Evolutionary conservation across 306 rosid genomes (phyloP).

Genomic region (Ziziphus jujuba): DNA sequence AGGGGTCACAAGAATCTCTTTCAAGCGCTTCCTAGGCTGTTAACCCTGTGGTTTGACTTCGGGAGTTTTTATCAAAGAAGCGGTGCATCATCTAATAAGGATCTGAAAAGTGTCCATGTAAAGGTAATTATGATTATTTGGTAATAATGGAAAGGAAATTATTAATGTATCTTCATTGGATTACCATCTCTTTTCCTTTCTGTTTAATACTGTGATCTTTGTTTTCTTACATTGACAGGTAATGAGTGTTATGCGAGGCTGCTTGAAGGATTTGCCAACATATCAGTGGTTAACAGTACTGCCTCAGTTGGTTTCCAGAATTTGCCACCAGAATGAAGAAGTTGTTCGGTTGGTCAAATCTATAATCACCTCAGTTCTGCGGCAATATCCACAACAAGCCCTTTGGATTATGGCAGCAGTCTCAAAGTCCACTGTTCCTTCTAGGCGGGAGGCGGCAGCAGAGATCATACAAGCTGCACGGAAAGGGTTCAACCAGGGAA

Average conservation of each 20-base stretch:
- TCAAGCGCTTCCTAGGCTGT: slow-evolving; percentile 96
- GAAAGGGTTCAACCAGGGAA: slow-evolving; percentile 68
- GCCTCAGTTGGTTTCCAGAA: slow-evolving; percentile 98
- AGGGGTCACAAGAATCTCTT: slow-evolving; percentile 94
- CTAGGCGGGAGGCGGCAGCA: slow-evolving; percentile 92
- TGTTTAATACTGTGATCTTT: slow-evolving; percentile 23
- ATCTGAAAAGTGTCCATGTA: slow-evolving; percentile 51
- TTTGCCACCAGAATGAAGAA: slow-evolving; percentile 88
- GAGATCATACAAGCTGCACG: slow-evolving; percentile 92
- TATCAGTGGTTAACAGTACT: slow-evolving; percentile 95
- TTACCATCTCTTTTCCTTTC: slow-evolving; percentile 18
- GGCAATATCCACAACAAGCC: slow-evolving; percentile 85
- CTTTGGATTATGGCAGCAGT: slow-evolving; percentile 99
- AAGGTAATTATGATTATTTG: slow-evolving; percentile 41
- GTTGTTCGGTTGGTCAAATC: slow-evolving; percentile 79
- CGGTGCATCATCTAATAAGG: slow-evolving; percentile 58
- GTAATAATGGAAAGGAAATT: slow-evolving; percentile 44
- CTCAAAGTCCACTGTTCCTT: slow-evolving; percentile 89
- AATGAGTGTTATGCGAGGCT: slow-evolving; percentile 65
- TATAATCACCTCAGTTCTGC: slow-evolving; percentile 81
- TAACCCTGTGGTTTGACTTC: slow-evolving; percentile 96
- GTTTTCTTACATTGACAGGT: slow-evolving; percentile 52
- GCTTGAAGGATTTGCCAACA: slow-evolving; percentile 87
- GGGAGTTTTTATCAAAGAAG: slow-evolving; percentile 78
- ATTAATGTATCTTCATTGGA: slow-evolving; percentile 12